A percentile compares a stretch with the other conserved stretches of the same genome.
These are phyloP conservation scores for Akanthomyces dipterigenus DNA, from an alignment of 2,329 filamentous ascomycete genomes.

Conservation along the genomic window DNA sequence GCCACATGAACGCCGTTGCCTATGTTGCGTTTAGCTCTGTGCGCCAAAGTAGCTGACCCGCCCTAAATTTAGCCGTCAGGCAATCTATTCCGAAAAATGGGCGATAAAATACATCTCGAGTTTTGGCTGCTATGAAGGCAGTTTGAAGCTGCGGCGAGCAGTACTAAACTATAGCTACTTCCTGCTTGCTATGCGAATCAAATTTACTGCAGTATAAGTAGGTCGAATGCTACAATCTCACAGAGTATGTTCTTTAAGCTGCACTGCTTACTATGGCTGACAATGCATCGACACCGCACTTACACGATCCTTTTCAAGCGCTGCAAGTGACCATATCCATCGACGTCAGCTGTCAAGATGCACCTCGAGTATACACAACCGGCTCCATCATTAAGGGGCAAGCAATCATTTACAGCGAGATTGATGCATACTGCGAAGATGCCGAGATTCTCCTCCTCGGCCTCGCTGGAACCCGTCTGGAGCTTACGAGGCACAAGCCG, in stretches of 20 bases:
- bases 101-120: constrained; percentile 1
- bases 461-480: not conserved
- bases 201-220: not conserved
- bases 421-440: not conserved
- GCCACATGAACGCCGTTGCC: constrained; percentile 3
- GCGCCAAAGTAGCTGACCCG: not conserved
- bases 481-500: constrained; percentile 4
- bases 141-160: not conserved
- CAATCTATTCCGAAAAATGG: not conserved
- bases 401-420: not conserved
- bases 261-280: not conserved
- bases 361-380: not conserved
- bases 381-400: not conserved
- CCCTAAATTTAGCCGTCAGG: not conserved
- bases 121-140: not conserved
- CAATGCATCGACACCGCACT: not conserved
- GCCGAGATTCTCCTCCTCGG: constrained; percentile 4
- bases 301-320: not conserved
- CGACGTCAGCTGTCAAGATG: not conserved
- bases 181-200: not conserved
- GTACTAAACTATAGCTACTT: not conserved
- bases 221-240: not conserved
- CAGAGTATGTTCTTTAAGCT: not conserved
- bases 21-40: constrained; percentile 4
- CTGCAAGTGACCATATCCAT: not conserved